Evolutionary conservation across 2,329 filamentous ascomycete genomes (phyloP).

Genomic region (Neocucurbitaria cava): DNA sequence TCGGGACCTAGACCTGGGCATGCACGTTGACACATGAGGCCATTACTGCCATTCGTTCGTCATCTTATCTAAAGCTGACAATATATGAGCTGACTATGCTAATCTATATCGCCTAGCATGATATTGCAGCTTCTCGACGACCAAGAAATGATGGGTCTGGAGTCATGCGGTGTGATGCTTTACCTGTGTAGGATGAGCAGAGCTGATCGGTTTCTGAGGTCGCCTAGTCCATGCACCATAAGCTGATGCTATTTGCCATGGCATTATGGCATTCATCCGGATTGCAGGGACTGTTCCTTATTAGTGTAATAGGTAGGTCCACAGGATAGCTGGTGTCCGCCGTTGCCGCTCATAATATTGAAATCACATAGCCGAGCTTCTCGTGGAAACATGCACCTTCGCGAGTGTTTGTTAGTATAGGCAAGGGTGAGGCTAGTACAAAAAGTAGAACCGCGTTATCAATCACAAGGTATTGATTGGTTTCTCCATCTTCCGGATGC

Average conservation of each 20-base stretch:
- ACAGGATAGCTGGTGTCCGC: background rate
- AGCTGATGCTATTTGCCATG: background rate
- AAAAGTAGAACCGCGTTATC: background rate
- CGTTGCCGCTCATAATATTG: background rate
- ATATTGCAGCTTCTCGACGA: background rate
- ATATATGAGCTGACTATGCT: conserved; percentile 9
- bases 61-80: conserved; percentile 12
- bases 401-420: background rate
- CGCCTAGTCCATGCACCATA: background rate
- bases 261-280: background rate
- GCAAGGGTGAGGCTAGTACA: background rate
- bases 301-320: background rate
- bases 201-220: background rate
- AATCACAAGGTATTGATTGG: background rate
- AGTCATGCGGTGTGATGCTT: background rate
- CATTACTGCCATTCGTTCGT: conserved; percentile 14
- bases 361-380: background rate
- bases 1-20: conserved; percentile 4
- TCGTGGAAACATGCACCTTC: background rate
- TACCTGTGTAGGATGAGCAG: background rate
- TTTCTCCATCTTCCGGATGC: background rate
- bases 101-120: background rate
- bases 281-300: background rate
- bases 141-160: background rate
- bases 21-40: conserved; percentile 4